Conservation (phyloP, 495 filamentous ascomycete genomes). For the Lepidopterella palustris region DNA sequence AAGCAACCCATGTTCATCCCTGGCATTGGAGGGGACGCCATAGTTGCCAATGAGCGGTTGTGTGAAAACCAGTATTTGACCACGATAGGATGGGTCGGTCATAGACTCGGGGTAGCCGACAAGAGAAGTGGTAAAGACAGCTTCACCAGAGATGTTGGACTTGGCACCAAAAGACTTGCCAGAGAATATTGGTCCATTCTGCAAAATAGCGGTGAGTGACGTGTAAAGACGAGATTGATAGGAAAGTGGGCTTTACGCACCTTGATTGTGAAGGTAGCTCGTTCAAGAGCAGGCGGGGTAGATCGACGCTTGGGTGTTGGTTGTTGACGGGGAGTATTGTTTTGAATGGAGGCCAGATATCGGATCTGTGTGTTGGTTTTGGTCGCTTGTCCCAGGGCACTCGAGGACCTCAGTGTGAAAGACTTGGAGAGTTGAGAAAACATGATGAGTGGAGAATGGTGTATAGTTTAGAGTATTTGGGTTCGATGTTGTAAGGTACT, state of each 20-base stretch:
- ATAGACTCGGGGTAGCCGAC: constrained; percentile 97
- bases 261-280: constrained; percentile 90
- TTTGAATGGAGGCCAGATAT: constrained; percentile 63
- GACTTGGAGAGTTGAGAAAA: constrained; percentile 59
- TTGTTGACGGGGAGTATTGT: constrained; percentile 55
- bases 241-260: constrained; percentile 41
- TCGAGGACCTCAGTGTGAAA: constrained; percentile 46
- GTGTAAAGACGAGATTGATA: neutral
- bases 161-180: constrained; percentile 90
- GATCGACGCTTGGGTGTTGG: constrained; percentile 39
- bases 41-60: constrained; percentile 99
- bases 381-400: constrained; percentile 50
- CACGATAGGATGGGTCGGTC: constrained; percentile 97
- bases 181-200: constrained; percentile 86
- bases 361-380: constrained; percentile 49
- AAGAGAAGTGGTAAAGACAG: constrained; percentile 88
- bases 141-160: constrained; percentile 86
- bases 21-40: constrained; percentile 72
- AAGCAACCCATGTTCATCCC: constrained; percentile 71
- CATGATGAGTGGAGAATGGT: constrained; percentile 48
- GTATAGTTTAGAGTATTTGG: constrained; percentile 13
- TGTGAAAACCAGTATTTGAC: constrained; percentile 97
- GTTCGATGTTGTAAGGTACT: constrained; percentile 31
- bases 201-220: constrained; percentile 20
- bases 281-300: constrained; percentile 59